Percentiles rank a stretch among this genome's conserved stretches.
Evolutionary conservation across 805 yeast species (phyloP).

Genomic region (Barnettozyma californica): DNA sequence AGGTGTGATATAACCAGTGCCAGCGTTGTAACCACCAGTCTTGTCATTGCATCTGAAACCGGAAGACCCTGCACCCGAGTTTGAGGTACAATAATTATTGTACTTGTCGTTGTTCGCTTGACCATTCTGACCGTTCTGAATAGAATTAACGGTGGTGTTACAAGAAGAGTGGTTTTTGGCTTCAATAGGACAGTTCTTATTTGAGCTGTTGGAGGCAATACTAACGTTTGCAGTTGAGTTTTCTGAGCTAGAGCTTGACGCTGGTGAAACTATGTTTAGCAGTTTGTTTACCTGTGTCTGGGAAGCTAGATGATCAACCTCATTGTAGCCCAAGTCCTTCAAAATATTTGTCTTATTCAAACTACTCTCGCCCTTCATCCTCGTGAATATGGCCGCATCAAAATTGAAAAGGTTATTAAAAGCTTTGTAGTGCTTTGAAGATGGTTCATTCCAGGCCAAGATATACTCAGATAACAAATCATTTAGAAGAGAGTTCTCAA

Average conservation of each 20-base stretch:
- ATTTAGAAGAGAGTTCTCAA: slow-evolving; percentile 23
- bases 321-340: slow-evolving; percentile 6
- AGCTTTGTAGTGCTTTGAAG: slow-evolving; percentile 19
- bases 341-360: slow-evolving; percentile 7
- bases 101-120: not conserved
- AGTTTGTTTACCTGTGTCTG: slow-evolving; percentile 2
- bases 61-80: not conserved
- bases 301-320: not conserved
- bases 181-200: not conserved
- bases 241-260: slow-evolving; percentile 4
- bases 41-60: not conserved
- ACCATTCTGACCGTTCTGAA: not conserved
- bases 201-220: not conserved
- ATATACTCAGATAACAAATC: slow-evolving; percentile 23
- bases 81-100: not conserved
- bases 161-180: not conserved
- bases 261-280: slow-evolving; percentile 9
- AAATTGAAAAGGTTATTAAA: slow-evolving; percentile 8
- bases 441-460: slow-evolving; percentile 31
- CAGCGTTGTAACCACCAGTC: not conserved
- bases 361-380: not conserved
- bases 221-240: slow-evolving; percentile 28
- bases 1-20: not conserved
- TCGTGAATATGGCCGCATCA: not conserved
- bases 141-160: slow-evolving; percentile 1